Percentiles rank a stretch among this genome's conserved stretches.
Evolutionary conservation across 257 asterid species (phyloP).

Genomic region (Misopates orontium): DNA sequence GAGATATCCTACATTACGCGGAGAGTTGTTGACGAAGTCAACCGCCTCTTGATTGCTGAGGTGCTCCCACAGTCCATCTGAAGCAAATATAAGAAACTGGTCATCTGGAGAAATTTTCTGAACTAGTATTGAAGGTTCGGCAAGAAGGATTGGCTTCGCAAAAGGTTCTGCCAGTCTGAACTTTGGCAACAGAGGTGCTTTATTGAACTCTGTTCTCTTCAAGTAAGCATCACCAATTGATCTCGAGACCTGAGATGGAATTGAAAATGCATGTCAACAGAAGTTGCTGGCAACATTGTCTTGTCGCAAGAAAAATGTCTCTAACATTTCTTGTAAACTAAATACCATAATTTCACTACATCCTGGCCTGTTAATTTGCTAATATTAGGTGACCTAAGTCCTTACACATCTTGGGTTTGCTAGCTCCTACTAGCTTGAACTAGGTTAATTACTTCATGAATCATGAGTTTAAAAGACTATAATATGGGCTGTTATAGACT

Average conservation of each 20-base stretch:
- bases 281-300: too few species aligned
- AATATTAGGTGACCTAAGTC: too few species aligned
- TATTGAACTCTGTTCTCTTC: constrained; percentile 34
- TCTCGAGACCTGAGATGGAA: constrained; percentile 17
- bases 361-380: too few species aligned
- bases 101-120: constrained; percentile 61
- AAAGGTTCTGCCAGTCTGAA: constrained; percentile 47
- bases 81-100: constrained; percentile 75
- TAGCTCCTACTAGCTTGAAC: too few species aligned
- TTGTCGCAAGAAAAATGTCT: too few species aligned
- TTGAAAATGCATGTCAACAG: not conserved
- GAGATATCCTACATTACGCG: constrained; percentile 51
- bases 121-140: constrained; percentile 69
- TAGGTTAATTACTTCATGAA: too few species aligned
- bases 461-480: too few species aligned
- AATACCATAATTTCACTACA: too few species aligned
- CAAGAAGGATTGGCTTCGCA: constrained; percentile 62
- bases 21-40: constrained; percentile 53
- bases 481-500: too few species aligned
- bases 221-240: constrained; percentile 2
- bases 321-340: too few species aligned
- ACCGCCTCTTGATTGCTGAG: constrained; percentile 83
- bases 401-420: too few species aligned
- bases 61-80: constrained; percentile 90
- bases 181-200: not conserved